Evolutionary conservation across 2,329 filamentous ascomycete species (phyloP).

Genomic region (Penicillium verrucosum): DNA sequence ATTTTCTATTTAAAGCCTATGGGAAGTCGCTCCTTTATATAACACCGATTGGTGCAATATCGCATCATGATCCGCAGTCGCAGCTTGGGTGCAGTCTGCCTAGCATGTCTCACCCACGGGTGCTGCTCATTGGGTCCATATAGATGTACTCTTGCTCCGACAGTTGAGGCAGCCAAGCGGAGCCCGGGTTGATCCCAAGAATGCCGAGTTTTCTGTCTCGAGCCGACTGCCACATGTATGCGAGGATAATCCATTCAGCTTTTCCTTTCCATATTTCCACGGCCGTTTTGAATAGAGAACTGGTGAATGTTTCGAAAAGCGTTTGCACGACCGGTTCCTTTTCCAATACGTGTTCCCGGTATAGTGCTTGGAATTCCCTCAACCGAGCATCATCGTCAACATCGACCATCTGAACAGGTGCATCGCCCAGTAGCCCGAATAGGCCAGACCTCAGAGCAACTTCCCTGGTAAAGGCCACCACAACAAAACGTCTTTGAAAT

Average conservation of each 20-base stretch:
- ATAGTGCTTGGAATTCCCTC: not conserved
- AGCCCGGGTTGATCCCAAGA: not conserved
- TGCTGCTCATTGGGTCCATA: not conserved
- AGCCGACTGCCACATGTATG: not conserved
- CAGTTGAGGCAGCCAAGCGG: not conserved
- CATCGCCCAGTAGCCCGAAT: constrained; percentile 3
- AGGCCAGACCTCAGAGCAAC: not conserved
- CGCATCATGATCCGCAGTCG: not conserved
- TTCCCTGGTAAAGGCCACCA: no score
- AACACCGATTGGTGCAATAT: not conserved
- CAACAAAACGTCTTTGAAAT: not conserved
- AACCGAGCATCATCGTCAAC: not conserved
- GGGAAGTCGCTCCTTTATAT: not conserved
- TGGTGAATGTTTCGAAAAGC: not conserved
- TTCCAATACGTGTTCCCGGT: not conserved
- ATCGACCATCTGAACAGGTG: constrained; percentile 6
- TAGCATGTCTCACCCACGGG: not conserved
- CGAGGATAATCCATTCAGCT: not conserved
- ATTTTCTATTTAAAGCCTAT: no score
- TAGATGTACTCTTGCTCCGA: not conserved
- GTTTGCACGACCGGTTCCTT: not conserved
- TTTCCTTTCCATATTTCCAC: not conserved
- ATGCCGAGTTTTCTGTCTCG: not conserved
- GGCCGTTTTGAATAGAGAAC: not conserved
- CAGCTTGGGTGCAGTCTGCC: not conserved